These are phyloP conservation scores for Hirsutella thompsonii DNA, from an alignment of 2,329 filamentous ascomycete species.

Conservation along the genomic window DNA sequence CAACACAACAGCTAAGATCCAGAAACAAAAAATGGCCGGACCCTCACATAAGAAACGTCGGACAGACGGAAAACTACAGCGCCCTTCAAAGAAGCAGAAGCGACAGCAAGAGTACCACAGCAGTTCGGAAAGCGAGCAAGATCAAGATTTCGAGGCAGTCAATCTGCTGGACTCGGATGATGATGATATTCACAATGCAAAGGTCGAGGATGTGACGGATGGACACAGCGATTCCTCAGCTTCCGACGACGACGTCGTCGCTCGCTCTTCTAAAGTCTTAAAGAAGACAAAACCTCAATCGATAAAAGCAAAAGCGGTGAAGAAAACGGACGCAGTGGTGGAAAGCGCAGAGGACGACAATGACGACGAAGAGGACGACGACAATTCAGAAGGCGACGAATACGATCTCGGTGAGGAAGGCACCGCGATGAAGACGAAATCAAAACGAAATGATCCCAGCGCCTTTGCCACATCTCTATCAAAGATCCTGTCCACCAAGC, in stretches of 20 bases:
- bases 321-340: slow-evolving; percentile 10
- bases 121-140: slow-evolving; percentile 29
- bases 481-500: slow-evolving; percentile 83
- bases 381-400: slow-evolving; percentile 20
- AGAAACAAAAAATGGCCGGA: slow-evolving; percentile 22
- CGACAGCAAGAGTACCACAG: slow-evolving; percentile 36
- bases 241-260: slow-evolving; percentile 21
- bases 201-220: slow-evolving; percentile 33
- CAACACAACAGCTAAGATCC: too few species aligned
- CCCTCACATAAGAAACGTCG: slow-evolving; percentile 19
- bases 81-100: slow-evolving; percentile 41
- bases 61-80: slow-evolving; percentile 16
- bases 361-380: slow-evolving; percentile 15
- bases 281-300: slow-evolving; percentile 7
- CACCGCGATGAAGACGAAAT: slow-evolving; percentile 33
- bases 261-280: slow-evolving; percentile 8
- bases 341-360: slow-evolving; percentile 14
- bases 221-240: slow-evolving; percentile 22
- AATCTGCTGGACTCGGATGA: slow-evolving; percentile 45
- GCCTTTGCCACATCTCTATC: slow-evolving; percentile 89
- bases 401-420: slow-evolving; percentile 22
- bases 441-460: slow-evolving; percentile 82
- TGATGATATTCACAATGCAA: slow-evolving; percentile 40
- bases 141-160: slow-evolving; percentile 34
- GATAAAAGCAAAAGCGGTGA: slow-evolving; percentile 2